Conservation (phyloP, 352 stramenopile species). For the Phytophthora fragariaefolia region DNA sequence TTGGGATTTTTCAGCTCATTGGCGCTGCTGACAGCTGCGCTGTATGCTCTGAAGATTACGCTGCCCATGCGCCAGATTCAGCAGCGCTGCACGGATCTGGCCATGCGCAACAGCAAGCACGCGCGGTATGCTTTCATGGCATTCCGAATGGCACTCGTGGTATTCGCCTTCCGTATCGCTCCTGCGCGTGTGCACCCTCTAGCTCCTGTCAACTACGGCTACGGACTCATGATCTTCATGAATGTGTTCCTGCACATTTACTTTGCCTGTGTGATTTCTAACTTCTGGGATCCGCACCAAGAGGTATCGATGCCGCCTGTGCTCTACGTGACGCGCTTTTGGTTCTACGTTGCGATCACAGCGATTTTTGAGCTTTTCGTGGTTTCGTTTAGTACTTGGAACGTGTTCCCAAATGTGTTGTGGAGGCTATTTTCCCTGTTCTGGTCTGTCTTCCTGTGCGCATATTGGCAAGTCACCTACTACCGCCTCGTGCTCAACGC, state of each 20-base stretch:
- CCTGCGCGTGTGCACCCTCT: constrained; percentile 72
- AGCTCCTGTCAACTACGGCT: constrained; percentile 76
- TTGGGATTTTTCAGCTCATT: constrained; percentile 61
- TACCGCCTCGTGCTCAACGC: constrained; percentile 71
- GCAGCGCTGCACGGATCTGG: constrained; percentile 62
- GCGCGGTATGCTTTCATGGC: constrained; percentile 55
- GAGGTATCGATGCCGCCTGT: constrained; percentile 72
- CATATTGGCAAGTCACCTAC: constrained; percentile 72
- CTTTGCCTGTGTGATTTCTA: constrained; percentile 75
- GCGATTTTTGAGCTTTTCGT: constrained; percentile 62
- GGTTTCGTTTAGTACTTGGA: constrained; percentile 85
- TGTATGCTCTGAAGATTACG: constrained; percentile 71
- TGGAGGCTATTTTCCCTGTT: constrained; percentile 75
- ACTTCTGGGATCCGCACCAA: constrained; percentile 70
- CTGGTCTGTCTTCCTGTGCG: constrained; percentile 55
- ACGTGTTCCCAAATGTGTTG: constrained; percentile 77
- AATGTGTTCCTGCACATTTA: constrained; percentile 85
- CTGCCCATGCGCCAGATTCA: constrained; percentile 68
- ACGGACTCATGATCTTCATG: constrained; percentile 78
- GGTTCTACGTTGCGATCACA: constrained; percentile 62
- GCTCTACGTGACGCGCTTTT: constrained; percentile 77
- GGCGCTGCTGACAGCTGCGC: constrained; percentile 59
- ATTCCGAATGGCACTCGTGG: constrained; percentile 66
- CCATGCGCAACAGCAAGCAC: constrained; percentile 61
- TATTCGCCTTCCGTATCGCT: constrained; percentile 62